A percentile compares a stretch with the other conserved stretches of the same genome.
These are phyloP conservation scores for Fraxinus sp. DNA, from an alignment of 305 asterid genomes.

Conservation along the genomic window DNA sequence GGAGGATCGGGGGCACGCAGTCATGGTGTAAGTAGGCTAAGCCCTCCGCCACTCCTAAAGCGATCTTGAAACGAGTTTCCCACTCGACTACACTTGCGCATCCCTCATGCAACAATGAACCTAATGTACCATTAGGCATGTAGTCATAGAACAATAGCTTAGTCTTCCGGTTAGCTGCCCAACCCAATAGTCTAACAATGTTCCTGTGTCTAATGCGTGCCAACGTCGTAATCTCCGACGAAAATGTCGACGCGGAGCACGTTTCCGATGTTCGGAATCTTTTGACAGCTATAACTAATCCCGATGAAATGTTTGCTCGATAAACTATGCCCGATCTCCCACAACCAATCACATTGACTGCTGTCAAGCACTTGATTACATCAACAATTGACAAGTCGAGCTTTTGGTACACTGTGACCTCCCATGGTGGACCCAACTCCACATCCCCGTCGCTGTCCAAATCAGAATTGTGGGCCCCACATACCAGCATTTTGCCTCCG, in stretches of 20 bases:
- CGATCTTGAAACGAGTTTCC: constrained; percentile 72
- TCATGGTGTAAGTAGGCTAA: constrained; percentile 85
- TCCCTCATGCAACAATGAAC: constrained; percentile 55
- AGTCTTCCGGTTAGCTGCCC: constrained; percentile 68
- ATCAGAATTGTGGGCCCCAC: constrained; percentile 32
- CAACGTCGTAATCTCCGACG: constrained; percentile 65
- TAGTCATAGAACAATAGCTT: constrained; percentile 72
- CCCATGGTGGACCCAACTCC: constrained; percentile 76
- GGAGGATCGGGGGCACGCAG: constrained; percentile 85
- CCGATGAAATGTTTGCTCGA: constrained; percentile 43
- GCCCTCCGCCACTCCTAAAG: constrained; percentile 77
- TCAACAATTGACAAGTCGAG: constrained; percentile 60
- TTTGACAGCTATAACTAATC: constrained; percentile 63
- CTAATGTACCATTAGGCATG: constrained; percentile 62
- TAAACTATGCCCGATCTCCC: constrained; percentile 78
- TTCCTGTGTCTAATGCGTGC: constrained; percentile 73
- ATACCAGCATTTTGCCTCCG: constrained; percentile 33
- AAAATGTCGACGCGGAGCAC: constrained; percentile 49
- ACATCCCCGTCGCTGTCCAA: constrained; percentile 39
- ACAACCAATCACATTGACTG: constrained; percentile 54
- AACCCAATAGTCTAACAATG: constrained; percentile 65
- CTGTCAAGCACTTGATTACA: constrained; percentile 47
- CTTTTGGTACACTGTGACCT: constrained; percentile 71
- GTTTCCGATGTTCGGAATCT: constrained; percentile 54
- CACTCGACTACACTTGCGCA: constrained; percentile 51